A percentile compares a stretch with the other conserved stretches of the same genome.
Conservation (phyloP, 1,284 basidiomycete genomes). For the Apiotrichum akiyoshidainum region DNA sequence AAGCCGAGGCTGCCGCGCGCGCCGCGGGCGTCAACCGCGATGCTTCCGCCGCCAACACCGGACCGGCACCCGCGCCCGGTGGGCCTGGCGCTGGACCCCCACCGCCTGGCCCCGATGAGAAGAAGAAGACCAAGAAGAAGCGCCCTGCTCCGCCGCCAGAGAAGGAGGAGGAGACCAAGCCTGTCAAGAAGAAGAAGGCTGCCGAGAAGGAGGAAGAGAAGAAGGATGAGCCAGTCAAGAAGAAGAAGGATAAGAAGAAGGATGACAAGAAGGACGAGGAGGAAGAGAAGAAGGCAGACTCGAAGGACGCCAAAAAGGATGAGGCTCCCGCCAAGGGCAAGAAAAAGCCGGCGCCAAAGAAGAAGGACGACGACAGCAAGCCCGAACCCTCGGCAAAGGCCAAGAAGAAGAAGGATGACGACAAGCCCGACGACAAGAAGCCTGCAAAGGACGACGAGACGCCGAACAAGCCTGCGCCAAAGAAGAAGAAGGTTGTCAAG, state of each 20-base stretch:
- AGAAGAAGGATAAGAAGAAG: background rate
- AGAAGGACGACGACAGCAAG: background rate
- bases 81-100: background rate
- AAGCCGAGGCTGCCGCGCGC: slow-evolving; percentile 16
- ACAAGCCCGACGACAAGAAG: background rate
- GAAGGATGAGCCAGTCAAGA: background rate
- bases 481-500: no score
- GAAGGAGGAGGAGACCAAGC: slow-evolving; percentile 12
- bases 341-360: background rate
- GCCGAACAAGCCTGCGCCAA: background rate
- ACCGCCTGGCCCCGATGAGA: slow-evolving; percentile 3
- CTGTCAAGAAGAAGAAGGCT: slow-evolving; percentile 7
- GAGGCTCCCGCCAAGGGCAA: background rate
- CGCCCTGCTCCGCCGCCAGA: slow-evolving; percentile 1
- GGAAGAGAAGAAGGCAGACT: background rate
- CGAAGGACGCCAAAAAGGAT: slow-evolving; percentile 1
- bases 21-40: slow-evolving; percentile 3
- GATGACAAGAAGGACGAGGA: slow-evolving; percentile 1
- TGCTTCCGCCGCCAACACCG: background rate
- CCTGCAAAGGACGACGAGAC: background rate
- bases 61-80: background rate
- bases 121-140: slow-evolving; percentile 17
- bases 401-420: background rate
- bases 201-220: slow-evolving; percentile 7
- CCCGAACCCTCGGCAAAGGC: background rate